Conservation (phyloP, 306 rosid genomes). For the Gynostemma pentaphyllum region DNA sequence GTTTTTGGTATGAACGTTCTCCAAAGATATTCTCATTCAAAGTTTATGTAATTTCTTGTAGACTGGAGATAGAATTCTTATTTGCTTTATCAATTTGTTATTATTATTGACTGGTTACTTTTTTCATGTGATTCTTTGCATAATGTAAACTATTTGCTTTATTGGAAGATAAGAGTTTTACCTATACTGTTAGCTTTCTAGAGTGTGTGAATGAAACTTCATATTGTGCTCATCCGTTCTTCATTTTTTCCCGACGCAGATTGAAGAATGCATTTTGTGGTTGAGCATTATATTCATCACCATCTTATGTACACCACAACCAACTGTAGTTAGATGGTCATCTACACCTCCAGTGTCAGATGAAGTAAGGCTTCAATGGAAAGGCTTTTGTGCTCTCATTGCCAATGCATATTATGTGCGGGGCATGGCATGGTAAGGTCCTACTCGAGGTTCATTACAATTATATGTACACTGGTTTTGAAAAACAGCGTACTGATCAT, state of each 20-base stretch:
- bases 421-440: constrained; percentile 97
- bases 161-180: background rate
- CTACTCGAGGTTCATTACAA: background rate
- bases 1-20: background rate
- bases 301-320: constrained; percentile 92
- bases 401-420: constrained; percentile 85
- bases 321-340: constrained; percentile 94
- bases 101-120: too few relatives aligned
- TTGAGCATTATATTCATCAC: constrained; percentile 88
- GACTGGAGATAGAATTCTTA: too few relatives aligned
- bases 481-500: background rate
- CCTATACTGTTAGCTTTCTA: background rate
- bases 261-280: constrained; percentile 92
- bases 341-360: constrained; percentile 78
- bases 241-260: constrained; percentile 32
- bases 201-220: background rate
- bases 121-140: background rate
- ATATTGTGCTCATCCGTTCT: background rate
- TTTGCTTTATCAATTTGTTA: too few relatives aligned
- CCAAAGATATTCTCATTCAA: background rate
- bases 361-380: constrained; percentile 87
- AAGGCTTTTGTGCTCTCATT: constrained; percentile 90
- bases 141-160: background rate
- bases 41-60: background rate
- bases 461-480: background rate